Conservation (phyloP, 202 grass and related monocot species). For the Carex arenaria region DNA sequence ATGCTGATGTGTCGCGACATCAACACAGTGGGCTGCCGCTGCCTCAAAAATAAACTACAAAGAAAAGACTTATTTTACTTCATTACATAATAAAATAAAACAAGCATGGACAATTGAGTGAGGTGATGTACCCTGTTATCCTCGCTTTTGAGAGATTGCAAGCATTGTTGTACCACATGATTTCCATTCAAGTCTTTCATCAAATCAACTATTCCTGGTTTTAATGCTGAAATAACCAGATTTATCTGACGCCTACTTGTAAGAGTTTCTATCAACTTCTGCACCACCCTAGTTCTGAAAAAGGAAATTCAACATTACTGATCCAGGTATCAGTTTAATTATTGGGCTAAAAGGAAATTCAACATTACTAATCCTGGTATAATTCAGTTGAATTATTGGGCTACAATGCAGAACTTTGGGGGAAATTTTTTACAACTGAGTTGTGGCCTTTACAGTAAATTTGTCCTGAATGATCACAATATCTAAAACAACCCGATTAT, state of each 20-base stretch:
- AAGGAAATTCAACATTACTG: constrained; percentile 24
- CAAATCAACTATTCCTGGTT: constrained; percentile 54
- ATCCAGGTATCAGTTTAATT: neutral
- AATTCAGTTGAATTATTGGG: neutral
- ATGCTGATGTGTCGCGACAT: constrained; percentile 73
- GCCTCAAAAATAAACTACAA: constrained; percentile 80
- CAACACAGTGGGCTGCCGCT: constrained; percentile 51
- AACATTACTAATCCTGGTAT: neutral
- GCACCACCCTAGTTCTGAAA: constrained; percentile 80
- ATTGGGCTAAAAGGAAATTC: constrained; percentile 26
- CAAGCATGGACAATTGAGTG: neutral
- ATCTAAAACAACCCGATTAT: neutral
- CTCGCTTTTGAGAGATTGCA: constrained; percentile 46
- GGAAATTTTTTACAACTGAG: neutral
- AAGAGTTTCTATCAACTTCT: constrained; percentile 85
- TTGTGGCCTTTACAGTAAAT: neutral
- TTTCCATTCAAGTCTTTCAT: constrained; percentile 86
- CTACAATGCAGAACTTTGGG: neutral
- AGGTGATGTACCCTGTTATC: constrained; percentile 64
- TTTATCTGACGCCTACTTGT: constrained; percentile 39
- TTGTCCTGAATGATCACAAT: neutral
- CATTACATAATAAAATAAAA: constrained; percentile 12
- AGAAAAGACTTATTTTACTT: constrained; percentile 18
- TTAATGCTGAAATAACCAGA: constrained; percentile 53
- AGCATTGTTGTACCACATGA: constrained; percentile 75